Evolutionary conservation across 2,329 filamentous ascomycete species (phyloP), one percentile per base, ranked within the genome.

Genomic region (Talaromyces funiculosus): DNA sequence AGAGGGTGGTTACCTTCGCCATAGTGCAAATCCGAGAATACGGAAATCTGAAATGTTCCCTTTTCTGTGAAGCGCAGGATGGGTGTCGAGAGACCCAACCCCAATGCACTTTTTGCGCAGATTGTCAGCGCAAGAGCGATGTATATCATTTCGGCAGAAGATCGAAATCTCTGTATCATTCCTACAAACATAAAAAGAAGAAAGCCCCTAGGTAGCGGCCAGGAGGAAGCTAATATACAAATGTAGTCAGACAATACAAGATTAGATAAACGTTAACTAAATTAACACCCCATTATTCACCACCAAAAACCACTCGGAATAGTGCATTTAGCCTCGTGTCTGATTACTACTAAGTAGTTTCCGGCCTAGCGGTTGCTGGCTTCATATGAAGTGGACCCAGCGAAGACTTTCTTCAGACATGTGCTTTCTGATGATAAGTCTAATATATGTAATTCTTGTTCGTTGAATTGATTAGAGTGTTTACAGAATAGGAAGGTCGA

Each of bases 21-120:
- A 68, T 88, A 88, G 69, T 91, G 88, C 7, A 90, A 72, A 65
- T 91, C 88, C 29, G 84, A 82, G 63, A 91, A 88, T 12, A 90
- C 80, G 1, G 84, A 71, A 33, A 83, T 77, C 20, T 81, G 76
- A 54, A 83, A 81, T 4, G 66, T 69, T 4, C 69, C 69, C 54
- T 71, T 57, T n/a, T 62, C 45, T 0, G 62, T 65, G 29, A 72
- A 71, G 20, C 62, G 67, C 0, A 70, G 63, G 37, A 53, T 53
- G 9, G 59, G 59, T 31, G 29, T 22, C 12, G 37, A 37, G 37
- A 54, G 49, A 2, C 24, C 53, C 18, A 59, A 22, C 6, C 24
- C 55, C 16, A 31, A 31, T 9, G n/a, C 43, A 22, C 35, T n/a
- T 18, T 26, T 45, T 20, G 47, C 47, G 35, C 20, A 35, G n/a